phyloP scores from a whole-genome alignment of 164 flowering plant species.

The Stephania japonica region DNA sequence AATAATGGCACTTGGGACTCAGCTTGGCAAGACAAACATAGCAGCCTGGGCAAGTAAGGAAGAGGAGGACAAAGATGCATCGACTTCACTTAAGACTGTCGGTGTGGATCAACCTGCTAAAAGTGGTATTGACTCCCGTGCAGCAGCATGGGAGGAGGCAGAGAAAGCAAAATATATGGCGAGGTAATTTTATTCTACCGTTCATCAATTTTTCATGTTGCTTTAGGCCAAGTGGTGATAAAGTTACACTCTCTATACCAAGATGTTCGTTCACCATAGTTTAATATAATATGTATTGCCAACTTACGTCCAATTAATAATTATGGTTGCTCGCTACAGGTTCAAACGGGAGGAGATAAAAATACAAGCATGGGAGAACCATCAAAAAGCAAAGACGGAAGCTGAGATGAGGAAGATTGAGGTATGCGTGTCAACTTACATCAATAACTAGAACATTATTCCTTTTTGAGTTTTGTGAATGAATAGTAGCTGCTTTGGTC shows the following conservation, averaged over 20 bases:
- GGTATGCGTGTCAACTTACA: conserved; percentile 29
- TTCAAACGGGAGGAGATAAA: conserved; percentile 82
- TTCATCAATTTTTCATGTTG: no score
- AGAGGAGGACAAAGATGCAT: conserved; percentile 60
- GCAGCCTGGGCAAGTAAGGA: conserved; percentile 93
- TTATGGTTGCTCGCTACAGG: conserved; percentile 32
- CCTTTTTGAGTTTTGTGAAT: no score
- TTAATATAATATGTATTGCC: not conserved
- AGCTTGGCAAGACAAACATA: conserved; percentile 79
- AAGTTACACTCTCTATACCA: conserved; percentile 1
- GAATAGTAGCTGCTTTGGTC: no score
- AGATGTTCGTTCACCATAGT: not conserved
- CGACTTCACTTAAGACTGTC: conserved; percentile 39
- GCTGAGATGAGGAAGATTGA: conserved; percentile 83
- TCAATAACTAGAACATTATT: no score
- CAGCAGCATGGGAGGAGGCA: conserved; percentile 90
- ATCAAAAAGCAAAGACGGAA: conserved; percentile 77
- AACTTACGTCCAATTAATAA: not conserved
- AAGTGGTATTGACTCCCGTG: conserved; percentile 62
- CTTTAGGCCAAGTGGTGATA: not conserved
- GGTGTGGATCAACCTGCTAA: conserved; percentile 30
- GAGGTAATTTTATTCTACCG: conserved; percentile 37
- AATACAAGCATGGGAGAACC: conserved; percentile 89
- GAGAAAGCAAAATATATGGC: conserved; percentile 82
- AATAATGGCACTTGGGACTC: conserved; percentile 70